Conservation (phyloP, 1,284 basidiomycete species). For the Hemileia vastatrix region DNA sequence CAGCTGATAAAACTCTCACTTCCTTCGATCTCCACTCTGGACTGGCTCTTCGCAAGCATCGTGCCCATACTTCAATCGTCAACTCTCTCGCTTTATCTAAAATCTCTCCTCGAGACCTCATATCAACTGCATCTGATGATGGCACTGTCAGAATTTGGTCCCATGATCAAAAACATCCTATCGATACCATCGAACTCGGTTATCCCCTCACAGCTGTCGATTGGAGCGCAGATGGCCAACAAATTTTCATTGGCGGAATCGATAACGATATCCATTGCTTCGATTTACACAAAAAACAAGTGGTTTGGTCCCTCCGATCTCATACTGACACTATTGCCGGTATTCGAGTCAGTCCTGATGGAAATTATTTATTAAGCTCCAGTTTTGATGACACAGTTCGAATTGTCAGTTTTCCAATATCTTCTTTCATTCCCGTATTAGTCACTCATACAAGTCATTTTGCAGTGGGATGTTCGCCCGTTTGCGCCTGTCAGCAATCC, state of each 20-base stretch:
- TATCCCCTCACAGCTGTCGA: conserved; percentile 43
- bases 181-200: conserved; percentile 36
- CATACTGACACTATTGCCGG: conserved; percentile 23
- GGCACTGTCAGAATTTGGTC: conserved; percentile 41
- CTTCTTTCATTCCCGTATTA: background rate
- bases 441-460: too few relatives aligned
- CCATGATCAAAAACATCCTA: conserved; percentile 29
- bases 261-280: conserved; percentile 41
- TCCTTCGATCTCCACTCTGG: conserved; percentile 35
- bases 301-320: conserved; percentile 9
- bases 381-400: conserved; percentile 38
- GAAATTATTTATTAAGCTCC: conserved; percentile 38
- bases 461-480: conserved; percentile 42
- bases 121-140: conserved; percentile 39
- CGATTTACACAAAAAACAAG: conserved; percentile 19
- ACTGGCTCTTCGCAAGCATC: conserved; percentile 35
- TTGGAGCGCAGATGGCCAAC: conserved; percentile 39
- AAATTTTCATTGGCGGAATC: conserved; percentile 41
- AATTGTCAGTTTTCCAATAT: conserved; percentile 22
- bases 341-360: conserved; percentile 37
- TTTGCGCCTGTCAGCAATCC: conserved; percentile 30
- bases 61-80: conserved; percentile 39
- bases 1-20: conserved; percentile 41
- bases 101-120: conserved; percentile 27
- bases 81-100: conserved; percentile 37